These are phyloP conservation scores for Dactylellina cionopaga DNA, from an alignment of 2,329 filamentous ascomycete genomes.

Conservation along the genomic window DNA sequence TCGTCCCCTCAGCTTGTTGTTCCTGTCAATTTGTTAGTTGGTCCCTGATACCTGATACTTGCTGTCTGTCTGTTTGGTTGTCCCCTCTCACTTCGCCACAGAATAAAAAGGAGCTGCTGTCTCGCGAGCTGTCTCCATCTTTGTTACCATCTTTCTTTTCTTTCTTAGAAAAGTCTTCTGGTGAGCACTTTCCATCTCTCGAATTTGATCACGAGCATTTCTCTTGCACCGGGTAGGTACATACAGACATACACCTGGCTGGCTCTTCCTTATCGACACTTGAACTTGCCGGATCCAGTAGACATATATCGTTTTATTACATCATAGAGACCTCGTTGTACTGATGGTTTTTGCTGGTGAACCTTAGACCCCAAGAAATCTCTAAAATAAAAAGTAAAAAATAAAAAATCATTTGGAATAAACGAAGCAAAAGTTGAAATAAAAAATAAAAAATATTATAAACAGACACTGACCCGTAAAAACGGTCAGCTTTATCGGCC, in stretches of 20 bases:
- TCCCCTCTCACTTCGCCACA: neutral
- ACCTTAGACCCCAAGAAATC: constrained; percentile 19
- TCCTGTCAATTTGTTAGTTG: constrained; percentile 18
- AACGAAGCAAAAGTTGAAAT: too few relatives aligned
- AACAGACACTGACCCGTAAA: constrained; percentile 37
- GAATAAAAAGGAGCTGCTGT: constrained; percentile 39
- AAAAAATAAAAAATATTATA: constrained; percentile 21
- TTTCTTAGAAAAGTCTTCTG: neutral
- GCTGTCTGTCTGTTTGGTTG: too few relatives aligned
- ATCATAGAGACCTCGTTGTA: too few relatives aligned
- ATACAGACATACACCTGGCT: neutral
- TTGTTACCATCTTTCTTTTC: constrained; percentile 13
- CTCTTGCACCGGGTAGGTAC: constrained; percentile 34
- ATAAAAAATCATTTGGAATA: constrained; percentile 15
- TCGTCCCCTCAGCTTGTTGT: constrained; percentile 21
- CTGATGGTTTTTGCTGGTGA: neutral
- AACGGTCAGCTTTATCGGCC: constrained; percentile 38
- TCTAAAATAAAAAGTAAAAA: constrained; percentile 12
- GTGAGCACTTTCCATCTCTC: constrained; percentile 8
- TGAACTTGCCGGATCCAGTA: constrained; percentile 26
- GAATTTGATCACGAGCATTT: constrained; percentile 18
- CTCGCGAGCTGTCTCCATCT: constrained; percentile 42
- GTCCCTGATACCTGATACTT: constrained; percentile 11
- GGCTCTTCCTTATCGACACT: constrained; percentile 20
- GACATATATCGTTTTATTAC: too few relatives aligned